Evolutionary conservation across 805 yeast genomes (phyloP), one percentile per base, ranked within the genome.

Genomic region (Maudiozyma pseudohumilis): DNA sequence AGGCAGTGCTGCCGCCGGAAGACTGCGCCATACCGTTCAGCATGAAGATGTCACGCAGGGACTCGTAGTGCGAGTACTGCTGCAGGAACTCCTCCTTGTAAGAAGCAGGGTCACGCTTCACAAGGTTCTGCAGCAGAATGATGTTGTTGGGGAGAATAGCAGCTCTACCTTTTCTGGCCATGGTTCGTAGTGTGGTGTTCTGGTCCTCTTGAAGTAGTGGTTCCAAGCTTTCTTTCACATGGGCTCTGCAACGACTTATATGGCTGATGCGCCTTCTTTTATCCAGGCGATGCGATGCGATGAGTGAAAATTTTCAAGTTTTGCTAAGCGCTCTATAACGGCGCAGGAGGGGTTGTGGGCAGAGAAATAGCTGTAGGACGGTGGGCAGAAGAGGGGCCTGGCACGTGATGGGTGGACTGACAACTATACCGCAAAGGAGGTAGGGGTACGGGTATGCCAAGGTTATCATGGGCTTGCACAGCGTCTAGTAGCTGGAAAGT

Each of bases 131-230:
- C 42, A 92, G 64, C 44, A 89, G 66, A 27, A 94, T 88, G 55
- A 92, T 82, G 61, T 92, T 92, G 15, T 87, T 83, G 9, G 97
- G 97, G 56, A 89, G 67, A 40, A 88, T 72, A 32, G 96, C 96
- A 20, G 95, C 92, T 72, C 96, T 83, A 64, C 83, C 78, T 59
- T 78, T 73, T 61, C 80, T 84, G 25, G 74, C 95, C 97, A 89
- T 89, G 18, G 6, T 29, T 17, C 18, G 3, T 28, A 5, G 23
- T 19, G 4, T 29, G 32, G 18, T 28, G 17, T 28, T 6, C 17
- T 28, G 12, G 15, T 7, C 4, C 7, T 28, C 20, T 26, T 26
- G 12, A 17, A 13, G n/a, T 15, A 26, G 13, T 8, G 9, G 11
- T 6, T 28, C 16, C 31, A n/a, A 11, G 9, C 8, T 15, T 18